These are phyloP conservation scores for Claviceps sp. DNA, from an alignment of 2,329 filamentous ascomycete species.

Conservation along the genomic window DNA sequence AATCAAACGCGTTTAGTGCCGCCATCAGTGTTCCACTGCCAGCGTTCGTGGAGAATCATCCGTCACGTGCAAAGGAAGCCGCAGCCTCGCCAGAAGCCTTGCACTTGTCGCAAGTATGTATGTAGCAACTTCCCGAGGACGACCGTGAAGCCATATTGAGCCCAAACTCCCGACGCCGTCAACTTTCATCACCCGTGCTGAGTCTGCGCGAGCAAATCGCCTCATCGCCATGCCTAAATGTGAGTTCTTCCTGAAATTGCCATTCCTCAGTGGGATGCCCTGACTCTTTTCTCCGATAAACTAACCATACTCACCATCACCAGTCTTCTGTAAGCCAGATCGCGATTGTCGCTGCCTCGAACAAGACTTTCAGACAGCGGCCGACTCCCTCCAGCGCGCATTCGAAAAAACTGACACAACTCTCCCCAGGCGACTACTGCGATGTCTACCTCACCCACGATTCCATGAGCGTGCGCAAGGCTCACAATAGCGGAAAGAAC, in stretches of 20 bases:
- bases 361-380: neutral
- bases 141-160: too few relatives aligned
- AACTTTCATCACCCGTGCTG: too few relatives aligned
- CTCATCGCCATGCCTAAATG: constrained; percentile 6
- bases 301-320: neutral
- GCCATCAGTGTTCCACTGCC: too few relatives aligned
- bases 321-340: constrained; percentile 18
- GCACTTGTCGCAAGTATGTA: too few relatives aligned
- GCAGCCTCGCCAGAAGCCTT: neutral
- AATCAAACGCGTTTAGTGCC: neutral
- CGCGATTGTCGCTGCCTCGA: neutral
- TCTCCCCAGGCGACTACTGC: constrained; percentile 68
- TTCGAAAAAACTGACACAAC: constrained; percentile 18
- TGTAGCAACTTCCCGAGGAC: neutral
- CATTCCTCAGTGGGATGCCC: too few relatives aligned
- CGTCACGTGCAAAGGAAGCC: neutral
- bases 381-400: neutral
- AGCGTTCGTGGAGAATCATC: neutral
- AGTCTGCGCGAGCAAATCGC: too few relatives aligned
- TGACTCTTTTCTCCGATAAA: too few relatives aligned
- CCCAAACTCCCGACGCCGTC: too few relatives aligned
- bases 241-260: neutral
- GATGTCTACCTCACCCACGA: constrained; percentile 99
- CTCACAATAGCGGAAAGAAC: constrained; percentile 92
- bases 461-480: constrained; percentile 98